Evolutionary conservation across 2,329 filamentous ascomycete species (phyloP).

Genomic region (Aureobasidium sp.): DNA sequence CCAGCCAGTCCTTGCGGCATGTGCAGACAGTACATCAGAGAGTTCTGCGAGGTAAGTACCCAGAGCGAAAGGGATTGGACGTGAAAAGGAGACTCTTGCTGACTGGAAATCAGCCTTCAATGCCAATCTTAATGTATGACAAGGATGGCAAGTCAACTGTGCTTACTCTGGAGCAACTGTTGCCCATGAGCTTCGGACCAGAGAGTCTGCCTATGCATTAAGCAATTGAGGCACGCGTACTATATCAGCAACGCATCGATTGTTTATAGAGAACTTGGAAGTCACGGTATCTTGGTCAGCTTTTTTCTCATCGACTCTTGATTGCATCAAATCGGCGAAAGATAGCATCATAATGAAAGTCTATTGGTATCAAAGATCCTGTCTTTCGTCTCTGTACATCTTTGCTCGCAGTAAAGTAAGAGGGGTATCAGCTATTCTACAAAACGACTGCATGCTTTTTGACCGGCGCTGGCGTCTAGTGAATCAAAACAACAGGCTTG

Average conservation of each 20-base stretch:
- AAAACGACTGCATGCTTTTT: not conserved
- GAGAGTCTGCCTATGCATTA: conserved; percentile 33
- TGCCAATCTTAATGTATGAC: conserved; percentile 89
- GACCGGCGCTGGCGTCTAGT: conserved; percentile 33
- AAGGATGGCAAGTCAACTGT: conserved; percentile 67
- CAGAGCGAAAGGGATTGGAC: not conserved
- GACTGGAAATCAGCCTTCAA: conserved; percentile 37
- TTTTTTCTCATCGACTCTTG: not conserved
- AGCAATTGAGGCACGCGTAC: not conserved
- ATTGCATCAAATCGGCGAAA: not conserved
- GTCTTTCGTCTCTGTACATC: not conserved
- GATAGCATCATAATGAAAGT: not conserved
- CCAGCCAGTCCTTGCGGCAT: conserved; percentile 71
- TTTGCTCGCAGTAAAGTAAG: not conserved
- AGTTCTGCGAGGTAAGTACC: conserved; percentile 38
- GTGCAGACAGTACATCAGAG: conserved; percentile 73
- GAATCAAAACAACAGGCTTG: conserved; percentile 51
- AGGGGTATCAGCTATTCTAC: conserved; percentile 15
- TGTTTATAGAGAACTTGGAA: not conserved
- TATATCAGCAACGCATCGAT: not conserved
- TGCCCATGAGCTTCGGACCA: conserved; percentile 50
- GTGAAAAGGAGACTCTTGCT: not conserved
- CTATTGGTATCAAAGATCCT: not conserved
- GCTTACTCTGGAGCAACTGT: conserved; percentile 57
- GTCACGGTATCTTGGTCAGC: not conserved